Evolutionary conservation across 345 rosid genomes (phyloP).

Genomic region (Heritiera littoralis): DNA sequence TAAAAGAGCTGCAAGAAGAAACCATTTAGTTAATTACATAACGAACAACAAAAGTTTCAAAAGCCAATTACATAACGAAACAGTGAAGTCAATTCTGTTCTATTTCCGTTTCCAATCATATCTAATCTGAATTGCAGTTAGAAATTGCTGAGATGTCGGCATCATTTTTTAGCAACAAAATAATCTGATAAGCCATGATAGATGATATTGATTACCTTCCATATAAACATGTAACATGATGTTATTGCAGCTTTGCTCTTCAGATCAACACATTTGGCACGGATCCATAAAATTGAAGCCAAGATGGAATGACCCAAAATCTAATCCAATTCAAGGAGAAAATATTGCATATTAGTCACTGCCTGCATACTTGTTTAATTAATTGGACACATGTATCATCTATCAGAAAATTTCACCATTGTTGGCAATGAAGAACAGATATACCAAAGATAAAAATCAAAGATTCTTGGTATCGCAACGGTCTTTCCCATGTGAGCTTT

Average conservation of each 20-base stretch:
- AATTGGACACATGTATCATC: not conserved
- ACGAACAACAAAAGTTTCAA: not conserved
- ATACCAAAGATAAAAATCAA: not conserved
- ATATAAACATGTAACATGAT: conserved; percentile 90
- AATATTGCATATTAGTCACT: not conserved
- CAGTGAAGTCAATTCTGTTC: not conserved
- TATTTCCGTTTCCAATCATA: not conserved
- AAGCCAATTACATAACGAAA: not conserved
- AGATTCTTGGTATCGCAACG: not conserved
- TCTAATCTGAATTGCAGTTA: not conserved
- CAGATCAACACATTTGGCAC: conserved; percentile 72
- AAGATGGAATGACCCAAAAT: conserved; percentile 71
- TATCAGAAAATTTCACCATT: not conserved
- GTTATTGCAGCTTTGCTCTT: conserved; percentile 77
- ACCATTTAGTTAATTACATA: conserved; percentile 3
- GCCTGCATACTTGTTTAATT: not conserved
- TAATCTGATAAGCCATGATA: not conserved
- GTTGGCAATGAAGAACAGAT: not conserved
- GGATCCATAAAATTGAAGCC: conserved; percentile 61
- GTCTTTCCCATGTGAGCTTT: not conserved
- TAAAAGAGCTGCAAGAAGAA: conserved; percentile 73
- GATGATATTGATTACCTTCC: conserved; percentile 65
- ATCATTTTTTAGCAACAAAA: not conserved
- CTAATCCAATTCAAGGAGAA: conserved; percentile 36
- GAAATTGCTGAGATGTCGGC: not conserved